These are phyloP conservation scores for Seiridium unicorne DNA, from an alignment of 2,329 filamentous ascomycete species.

Conservation along the genomic window DNA sequence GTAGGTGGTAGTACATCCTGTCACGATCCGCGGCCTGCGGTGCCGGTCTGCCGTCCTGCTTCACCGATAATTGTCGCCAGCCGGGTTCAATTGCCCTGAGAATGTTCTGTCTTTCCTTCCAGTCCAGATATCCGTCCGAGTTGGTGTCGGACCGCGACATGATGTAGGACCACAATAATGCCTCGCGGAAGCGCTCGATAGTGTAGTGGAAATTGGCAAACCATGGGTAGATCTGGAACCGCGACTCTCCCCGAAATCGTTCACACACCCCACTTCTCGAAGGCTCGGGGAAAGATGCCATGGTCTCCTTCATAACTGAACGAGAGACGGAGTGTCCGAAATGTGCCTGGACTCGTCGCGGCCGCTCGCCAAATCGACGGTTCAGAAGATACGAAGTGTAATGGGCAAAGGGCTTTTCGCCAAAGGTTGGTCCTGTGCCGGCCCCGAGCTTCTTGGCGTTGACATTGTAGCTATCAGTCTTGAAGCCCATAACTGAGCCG, in stretches of 20 bases:
- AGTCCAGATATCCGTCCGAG: constrained; percentile 36
- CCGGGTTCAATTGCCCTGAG: constrained; percentile 34
- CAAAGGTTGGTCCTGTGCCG: constrained; percentile 35
- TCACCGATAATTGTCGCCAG: constrained; percentile 17
- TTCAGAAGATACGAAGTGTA: constrained; percentile 44
- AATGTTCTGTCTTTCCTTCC: constrained; percentile 34
- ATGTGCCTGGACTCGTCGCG: constrained; percentile 40
- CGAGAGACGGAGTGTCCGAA: constrained; percentile 40
- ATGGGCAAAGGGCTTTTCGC: constrained; percentile 41
- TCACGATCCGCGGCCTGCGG: constrained; percentile 27
- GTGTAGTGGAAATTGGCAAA: constrained; percentile 40
- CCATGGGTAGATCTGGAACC: constrained; percentile 42
- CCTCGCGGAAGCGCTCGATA: constrained; percentile 41
- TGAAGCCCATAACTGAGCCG: constrained; percentile 40
- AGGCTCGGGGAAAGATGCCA: constrained; percentile 38
- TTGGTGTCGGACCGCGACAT: constrained; percentile 36
- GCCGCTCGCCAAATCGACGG: constrained; percentile 40
- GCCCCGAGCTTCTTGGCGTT: constrained; percentile 27
- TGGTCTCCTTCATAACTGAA: constrained; percentile 35
- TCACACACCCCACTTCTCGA: constrained; percentile 36
- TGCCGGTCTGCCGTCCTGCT: constrained; percentile 27
- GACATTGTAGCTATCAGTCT: constrained; percentile 37
- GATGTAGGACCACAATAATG: constrained; percentile 40
- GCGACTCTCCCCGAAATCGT: constrained; percentile 39
- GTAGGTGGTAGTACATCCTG: constrained; percentile 36